These are phyloP conservation scores for Colletotrichum caudatum DNA, from an alignment of 2,329 filamentous ascomycete genomes.

Conservation along the genomic window DNA sequence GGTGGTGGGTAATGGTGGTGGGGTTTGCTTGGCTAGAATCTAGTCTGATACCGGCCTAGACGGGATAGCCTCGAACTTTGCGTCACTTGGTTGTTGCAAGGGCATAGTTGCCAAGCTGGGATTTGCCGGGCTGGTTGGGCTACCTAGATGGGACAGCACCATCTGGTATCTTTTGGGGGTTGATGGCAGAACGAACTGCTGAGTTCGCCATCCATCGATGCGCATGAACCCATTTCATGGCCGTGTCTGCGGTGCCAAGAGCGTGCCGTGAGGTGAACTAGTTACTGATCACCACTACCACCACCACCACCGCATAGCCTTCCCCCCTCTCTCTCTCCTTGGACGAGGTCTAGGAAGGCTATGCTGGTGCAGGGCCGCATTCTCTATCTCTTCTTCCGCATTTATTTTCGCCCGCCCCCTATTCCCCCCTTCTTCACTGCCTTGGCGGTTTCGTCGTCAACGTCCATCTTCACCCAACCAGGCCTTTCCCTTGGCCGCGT, in stretches of 20 bases:
- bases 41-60: conserved; percentile 20
- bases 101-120: background rate
- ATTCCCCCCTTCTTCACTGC: background rate
- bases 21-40: background rate
- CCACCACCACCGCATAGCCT: background rate
- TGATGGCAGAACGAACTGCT: background rate
- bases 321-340: background rate
- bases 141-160: background rate
- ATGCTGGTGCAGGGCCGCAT: background rate
- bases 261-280: background rate
- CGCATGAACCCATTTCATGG: conserved; percentile 15
- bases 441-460: background rate
- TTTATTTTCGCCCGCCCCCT: background rate
- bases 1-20: too few relatives aligned
- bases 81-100: background rate
- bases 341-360: conserved; percentile 3
- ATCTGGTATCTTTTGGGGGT: background rate
- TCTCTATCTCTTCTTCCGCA: background rate
- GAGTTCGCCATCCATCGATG: background rate
- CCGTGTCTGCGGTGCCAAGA: conserved; percentile 6
- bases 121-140: background rate
- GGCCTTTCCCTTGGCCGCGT: conserved; percentile 11
- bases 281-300: background rate
- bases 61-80: conserved; percentile 6
- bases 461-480: background rate